Percentiles rank a stretch among this genome's conserved stretches.
Evolutionary conservation across 768 basidiomycete genomes (phyloP).

Genomic region (Cytidiella melzeri): DNA sequence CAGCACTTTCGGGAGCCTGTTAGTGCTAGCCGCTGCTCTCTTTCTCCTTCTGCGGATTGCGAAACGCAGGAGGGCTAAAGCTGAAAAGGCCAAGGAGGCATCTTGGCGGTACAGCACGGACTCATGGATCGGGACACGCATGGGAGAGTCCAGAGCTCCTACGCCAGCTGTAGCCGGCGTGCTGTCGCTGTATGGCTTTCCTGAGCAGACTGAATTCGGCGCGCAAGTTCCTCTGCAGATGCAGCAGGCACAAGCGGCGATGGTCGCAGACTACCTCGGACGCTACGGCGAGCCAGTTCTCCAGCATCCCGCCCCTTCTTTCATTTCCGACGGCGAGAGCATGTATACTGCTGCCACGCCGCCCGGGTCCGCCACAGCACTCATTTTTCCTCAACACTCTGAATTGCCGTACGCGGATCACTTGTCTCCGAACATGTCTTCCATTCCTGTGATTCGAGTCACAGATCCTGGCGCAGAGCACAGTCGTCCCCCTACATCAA

Average conservation of each 20-base stretch:
- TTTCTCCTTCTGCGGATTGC: background rate
- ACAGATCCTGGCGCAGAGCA: background rate
- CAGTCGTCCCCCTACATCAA: background rate
- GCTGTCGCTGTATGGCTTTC: too few species aligned
- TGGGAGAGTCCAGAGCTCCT: background rate
- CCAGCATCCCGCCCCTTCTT: background rate
- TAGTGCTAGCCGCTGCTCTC: background rate
- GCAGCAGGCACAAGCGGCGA: background rate
- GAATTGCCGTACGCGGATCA: background rate
- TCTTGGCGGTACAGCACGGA: background rate
- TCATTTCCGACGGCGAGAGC: background rate
- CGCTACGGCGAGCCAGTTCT: background rate
- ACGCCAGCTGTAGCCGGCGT: background rate
- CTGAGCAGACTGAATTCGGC: too few species aligned
- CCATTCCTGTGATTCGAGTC: background rate
- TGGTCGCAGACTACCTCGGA: background rate
- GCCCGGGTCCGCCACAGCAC: background rate
- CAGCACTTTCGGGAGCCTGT: background rate
- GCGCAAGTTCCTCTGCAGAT: too few species aligned
- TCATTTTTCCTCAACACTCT: background rate
- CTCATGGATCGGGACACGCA: background rate
- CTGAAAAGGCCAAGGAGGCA: background rate
- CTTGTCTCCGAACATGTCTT: background rate
- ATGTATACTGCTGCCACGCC: background rate
- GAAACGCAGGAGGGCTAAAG: background rate